These are phyloP conservation scores for Alternaria ventricosa DNA, from an alignment of 2,329 filamentous ascomycete genomes.

Conservation along the genomic window DNA sequence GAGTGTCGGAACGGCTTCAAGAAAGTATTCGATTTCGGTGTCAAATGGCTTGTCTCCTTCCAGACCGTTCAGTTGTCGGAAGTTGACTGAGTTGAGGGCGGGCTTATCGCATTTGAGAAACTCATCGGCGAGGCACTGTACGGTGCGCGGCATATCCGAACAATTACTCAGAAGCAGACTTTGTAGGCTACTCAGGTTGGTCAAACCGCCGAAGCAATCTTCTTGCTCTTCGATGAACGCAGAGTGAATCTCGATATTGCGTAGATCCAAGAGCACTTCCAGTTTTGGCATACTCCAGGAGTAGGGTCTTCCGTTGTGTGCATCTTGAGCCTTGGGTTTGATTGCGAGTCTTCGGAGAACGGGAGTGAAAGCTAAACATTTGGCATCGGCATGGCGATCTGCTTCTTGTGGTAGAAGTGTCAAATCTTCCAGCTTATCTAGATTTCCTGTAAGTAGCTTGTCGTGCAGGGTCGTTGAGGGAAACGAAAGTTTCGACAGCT, in stretches of 20 bases:
- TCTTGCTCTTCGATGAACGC: not conserved
- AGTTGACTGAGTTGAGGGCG: not conserved
- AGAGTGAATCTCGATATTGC: not conserved
- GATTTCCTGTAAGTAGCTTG: not conserved
- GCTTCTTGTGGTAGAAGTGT: not conserved
- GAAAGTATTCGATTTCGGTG: not conserved
- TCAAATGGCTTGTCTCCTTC: not conserved
- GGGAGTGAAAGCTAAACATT: not conserved
- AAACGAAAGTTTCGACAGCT: not conserved
- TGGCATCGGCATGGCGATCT: not conserved
- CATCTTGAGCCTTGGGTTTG: not conserved
- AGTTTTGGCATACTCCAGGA: not conserved
- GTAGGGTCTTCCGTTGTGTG: not conserved
- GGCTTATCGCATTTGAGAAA: not conserved
- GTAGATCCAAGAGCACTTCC: not conserved
- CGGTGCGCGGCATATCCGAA: not conserved
- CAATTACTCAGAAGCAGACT: not conserved
- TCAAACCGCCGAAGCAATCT: not conserved
- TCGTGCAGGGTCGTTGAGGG: not conserved
- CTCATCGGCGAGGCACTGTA: not conserved
- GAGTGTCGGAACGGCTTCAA: not conserved
- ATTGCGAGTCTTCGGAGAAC: not conserved
- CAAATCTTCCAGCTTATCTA: not conserved
- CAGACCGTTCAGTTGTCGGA: not conserved
- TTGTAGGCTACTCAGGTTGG: not conserved